Conservation (phyloP, 2,329 filamentous ascomycete species). For the Colletotrichum chlorophyti region DNA sequence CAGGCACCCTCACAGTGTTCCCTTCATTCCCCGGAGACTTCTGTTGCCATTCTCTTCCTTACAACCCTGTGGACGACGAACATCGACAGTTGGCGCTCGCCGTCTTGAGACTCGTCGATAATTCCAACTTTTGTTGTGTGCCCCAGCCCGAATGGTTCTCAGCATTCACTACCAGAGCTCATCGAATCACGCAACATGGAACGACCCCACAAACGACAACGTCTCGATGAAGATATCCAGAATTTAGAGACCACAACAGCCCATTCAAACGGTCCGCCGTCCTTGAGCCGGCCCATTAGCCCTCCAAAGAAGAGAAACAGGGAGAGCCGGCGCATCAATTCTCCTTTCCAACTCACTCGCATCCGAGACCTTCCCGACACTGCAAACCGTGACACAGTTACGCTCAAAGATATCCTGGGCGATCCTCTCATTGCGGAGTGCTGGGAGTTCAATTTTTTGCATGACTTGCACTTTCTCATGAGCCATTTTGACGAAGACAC, state of each 20-base stretch:
- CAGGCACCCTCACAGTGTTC: too few relatives aligned
- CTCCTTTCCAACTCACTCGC: constrained; percentile 75
- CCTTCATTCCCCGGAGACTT: too few relatives aligned
- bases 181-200: constrained; percentile 34
- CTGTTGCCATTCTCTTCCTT: too few relatives aligned
- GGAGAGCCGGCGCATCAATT: constrained; percentile 46
- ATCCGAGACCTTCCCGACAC: constrained; percentile 67
- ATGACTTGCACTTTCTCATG: constrained; percentile 65
- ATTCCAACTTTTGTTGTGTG: too few relatives aligned
- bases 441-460: constrained; percentile 75
- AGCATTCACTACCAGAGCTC: too few relatives aligned
- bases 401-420: constrained; percentile 71
- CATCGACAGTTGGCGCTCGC: too few relatives aligned
- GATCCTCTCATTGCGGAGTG: constrained; percentile 76
- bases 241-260: neutral
- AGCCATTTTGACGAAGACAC: constrained; percentile 59
- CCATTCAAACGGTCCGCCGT: constrained; percentile 27
- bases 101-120: too few relatives aligned
- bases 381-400: constrained; percentile 71
- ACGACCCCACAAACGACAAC: constrained; percentile 39
- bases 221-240: constrained; percentile 15
- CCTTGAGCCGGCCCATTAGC: constrained; percentile 50
- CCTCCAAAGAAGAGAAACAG: constrained; percentile 48
- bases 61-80: too few relatives aligned
- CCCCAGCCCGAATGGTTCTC: too few relatives aligned